A percentile compares a stretch with the other conserved stretches of the same genome.
phyloP scores from a whole-genome alignment of 179 eudicot genomes.

The Sideroxylon spinosum region DNA sequence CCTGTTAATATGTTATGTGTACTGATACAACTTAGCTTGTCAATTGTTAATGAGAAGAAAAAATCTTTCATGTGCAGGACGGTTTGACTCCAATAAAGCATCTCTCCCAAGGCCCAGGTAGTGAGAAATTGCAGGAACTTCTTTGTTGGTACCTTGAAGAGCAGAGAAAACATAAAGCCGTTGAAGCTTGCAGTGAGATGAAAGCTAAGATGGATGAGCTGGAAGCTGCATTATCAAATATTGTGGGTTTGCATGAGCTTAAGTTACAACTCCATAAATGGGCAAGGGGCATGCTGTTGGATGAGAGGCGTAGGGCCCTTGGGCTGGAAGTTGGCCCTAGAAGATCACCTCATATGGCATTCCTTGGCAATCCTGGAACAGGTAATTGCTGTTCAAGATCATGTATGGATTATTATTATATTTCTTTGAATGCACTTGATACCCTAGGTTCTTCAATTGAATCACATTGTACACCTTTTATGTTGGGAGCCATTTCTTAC shows the following conservation, averaged over 20 bases:
- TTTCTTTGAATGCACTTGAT: not conserved
- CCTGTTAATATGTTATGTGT: not conserved
- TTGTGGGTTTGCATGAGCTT: slow-evolving; percentile 76
- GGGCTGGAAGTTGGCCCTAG: slow-evolving; percentile 78
- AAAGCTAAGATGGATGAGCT: slow-evolving; percentile 94
- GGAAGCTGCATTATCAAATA: slow-evolving; percentile 57
- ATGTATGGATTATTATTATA: not conserved
- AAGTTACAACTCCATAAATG: slow-evolving; percentile 79
- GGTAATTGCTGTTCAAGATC: slow-evolving; percentile 35
- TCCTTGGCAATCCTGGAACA: slow-evolving; percentile 98
- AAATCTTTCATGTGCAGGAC: slow-evolving; percentile 47
- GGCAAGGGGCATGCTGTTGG: slow-evolving; percentile 96
- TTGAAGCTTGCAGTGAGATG: slow-evolving; percentile 84
- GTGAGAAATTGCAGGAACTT: slow-evolving; percentile 61
- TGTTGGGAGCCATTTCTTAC: not conserved
- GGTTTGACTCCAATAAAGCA: slow-evolving; percentile 79
- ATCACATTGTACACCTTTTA: not conserved
- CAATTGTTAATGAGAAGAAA: not conserved
- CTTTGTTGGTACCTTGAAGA: slow-evolving; percentile 60
- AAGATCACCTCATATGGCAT: slow-evolving; percentile 98
- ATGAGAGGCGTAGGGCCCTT: slow-evolving; percentile 92
- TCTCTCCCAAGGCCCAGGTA: slow-evolving; percentile 74
- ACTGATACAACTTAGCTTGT: not conserved
- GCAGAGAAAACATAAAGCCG: slow-evolving; percentile 73
- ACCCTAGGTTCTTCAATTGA: not conserved